These are phyloP conservation scores for Suillus hirtellus DNA, from an alignment of 768 basidiomycete genomes.

Conservation along the genomic window DNA sequence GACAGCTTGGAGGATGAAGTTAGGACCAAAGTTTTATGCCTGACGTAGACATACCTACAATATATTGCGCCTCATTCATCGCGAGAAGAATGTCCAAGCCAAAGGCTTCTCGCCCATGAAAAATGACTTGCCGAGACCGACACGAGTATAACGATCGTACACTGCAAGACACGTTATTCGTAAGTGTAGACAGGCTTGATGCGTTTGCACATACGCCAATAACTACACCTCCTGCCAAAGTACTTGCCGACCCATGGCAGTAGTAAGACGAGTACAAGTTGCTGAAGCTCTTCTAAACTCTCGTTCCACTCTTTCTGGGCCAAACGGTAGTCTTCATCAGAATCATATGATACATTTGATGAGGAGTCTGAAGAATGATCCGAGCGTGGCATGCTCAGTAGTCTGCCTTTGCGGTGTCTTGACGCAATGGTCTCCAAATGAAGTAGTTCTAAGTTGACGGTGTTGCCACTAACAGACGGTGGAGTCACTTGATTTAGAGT, in stretches of 20 bases:
- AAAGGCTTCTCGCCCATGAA: conserved; percentile 45
- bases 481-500: conserved; percentile 9
- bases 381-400: conserved; percentile 57
- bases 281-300: conserved; percentile 79
- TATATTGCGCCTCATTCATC: conserved; percentile 15
- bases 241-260: conserved; percentile 88
- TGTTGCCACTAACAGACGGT: background rate
- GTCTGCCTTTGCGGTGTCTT: conserved; percentile 10
- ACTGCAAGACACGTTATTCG: conserved; percentile 39
- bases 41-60: conserved; percentile 18
- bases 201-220: conserved; percentile 67
- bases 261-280: conserved; percentile 76
- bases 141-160: conserved; percentile 66
- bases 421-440: conserved; percentile 2
- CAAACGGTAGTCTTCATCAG: conserved; percentile 67
- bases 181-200: conserved; percentile 16
- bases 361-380: conserved; percentile 58
- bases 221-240: conserved; percentile 82
- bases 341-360: conserved; percentile 53
- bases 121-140: conserved; percentile 66
- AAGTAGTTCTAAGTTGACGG: background rate
- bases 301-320: conserved; percentile 95
- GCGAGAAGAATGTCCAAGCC: conserved; percentile 19
- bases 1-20: conserved; percentile 30
- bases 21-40: conserved; percentile 31